Percentiles rank a stretch among this genome's conserved stretches.
Evolutionary conservation across 768 basidiomycete genomes (phyloP).

Genomic region (Saitozyma podzolica): DNA sequence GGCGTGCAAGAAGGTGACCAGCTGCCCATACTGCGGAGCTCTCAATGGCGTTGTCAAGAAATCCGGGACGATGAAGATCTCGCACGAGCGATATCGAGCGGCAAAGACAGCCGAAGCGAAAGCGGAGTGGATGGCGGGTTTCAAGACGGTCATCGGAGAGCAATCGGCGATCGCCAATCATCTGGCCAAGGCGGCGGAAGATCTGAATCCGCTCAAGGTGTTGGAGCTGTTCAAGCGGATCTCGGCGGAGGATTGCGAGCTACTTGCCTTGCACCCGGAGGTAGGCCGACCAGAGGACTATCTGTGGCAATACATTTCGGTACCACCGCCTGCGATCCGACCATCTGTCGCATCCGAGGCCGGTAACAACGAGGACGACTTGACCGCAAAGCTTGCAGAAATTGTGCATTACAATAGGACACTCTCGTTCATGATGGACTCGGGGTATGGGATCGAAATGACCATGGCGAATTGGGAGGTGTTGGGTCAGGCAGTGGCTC

Average conservation of each 20-base stretch:
- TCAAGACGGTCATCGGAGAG: slow-evolving; percentile 75
- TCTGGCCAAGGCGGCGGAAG: slow-evolving; percentile 85
- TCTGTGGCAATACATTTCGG: slow-evolving; percentile 98
- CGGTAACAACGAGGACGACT: slow-evolving; percentile 96
- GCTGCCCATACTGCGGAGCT: slow-evolving; percentile 89
- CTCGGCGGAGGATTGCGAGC: slow-evolving; percentile 94
- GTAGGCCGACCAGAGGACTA: slow-evolving; percentile 94
- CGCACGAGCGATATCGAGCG: slow-evolving; percentile 94
- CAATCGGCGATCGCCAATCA: slow-evolving; percentile 83
- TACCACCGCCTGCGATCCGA: slow-evolving; percentile 95
- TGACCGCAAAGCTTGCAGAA: slow-evolving; percentile 95
- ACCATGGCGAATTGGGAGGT: slow-evolving; percentile 75
- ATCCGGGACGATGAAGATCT: slow-evolving; percentile 83
- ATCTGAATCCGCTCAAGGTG: slow-evolving; percentile 90
- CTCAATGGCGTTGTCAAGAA: slow-evolving; percentile 97
- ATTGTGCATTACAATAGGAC: slow-evolving; percentile 92
- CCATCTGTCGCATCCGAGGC: slow-evolving; percentile 97
- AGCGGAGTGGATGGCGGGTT: slow-evolving; percentile 81
- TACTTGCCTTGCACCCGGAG: slow-evolving; percentile 83
- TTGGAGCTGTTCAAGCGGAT: slow-evolving; percentile 88
- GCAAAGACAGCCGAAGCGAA: slow-evolving; percentile 83
- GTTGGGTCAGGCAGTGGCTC: slow-evolving; percentile 86
- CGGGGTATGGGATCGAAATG: slow-evolving; percentile 60
- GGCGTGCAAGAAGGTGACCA: slow-evolving; percentile 81
- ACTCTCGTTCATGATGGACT: slow-evolving; percentile 82